phyloP scores from a whole-genome alignment of 2,329 filamentous ascomycete species.

The Xylaria sp. region DNA sequence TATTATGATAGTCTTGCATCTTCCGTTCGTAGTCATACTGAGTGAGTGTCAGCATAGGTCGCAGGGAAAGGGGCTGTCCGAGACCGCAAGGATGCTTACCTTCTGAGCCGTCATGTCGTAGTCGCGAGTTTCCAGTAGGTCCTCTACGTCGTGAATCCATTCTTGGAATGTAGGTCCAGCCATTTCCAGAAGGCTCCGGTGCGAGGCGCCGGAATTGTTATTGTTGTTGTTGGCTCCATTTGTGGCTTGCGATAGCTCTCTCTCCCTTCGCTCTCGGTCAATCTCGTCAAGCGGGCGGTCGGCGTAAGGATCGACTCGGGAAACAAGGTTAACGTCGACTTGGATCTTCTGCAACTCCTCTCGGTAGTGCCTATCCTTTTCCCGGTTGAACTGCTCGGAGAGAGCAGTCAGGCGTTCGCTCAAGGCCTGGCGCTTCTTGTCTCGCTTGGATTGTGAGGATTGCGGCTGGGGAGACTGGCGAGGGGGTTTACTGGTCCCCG shows the following conservation, averaged over 20 bases:
- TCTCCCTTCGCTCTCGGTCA: constrained; percentile 54
- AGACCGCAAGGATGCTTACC: constrained; percentile 61
- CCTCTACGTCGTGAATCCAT: constrained; percentile 88
- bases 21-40: constrained; percentile 74
- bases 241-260: constrained; percentile 51
- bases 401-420: constrained; percentile 82
- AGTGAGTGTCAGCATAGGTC: constrained; percentile 40
- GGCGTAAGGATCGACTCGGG: constrained; percentile 50
- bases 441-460: constrained; percentile 58
- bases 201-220: constrained; percentile 45
- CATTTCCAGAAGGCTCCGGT: constrained; percentile 72
- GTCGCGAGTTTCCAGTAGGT: constrained; percentile 88
- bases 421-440: constrained; percentile 87
- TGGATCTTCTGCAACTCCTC: constrained; percentile 93
- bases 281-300: constrained; percentile 59
- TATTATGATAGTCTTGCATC: constrained; percentile 68
- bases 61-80: background rate
- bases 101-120: constrained; percentile 82
- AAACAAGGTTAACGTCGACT: constrained; percentile 45
- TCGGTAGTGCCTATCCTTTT: constrained; percentile 85
- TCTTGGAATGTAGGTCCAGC: constrained; percentile 87
- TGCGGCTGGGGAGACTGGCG: constrained; percentile 43
- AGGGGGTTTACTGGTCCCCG: constrained; percentile 35
- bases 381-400: constrained; percentile 80
- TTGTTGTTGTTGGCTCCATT: constrained; percentile 51